phyloP scores from a whole-genome alignment of 352 stramenopile species.

The Phytophthora podocarpi region DNA sequence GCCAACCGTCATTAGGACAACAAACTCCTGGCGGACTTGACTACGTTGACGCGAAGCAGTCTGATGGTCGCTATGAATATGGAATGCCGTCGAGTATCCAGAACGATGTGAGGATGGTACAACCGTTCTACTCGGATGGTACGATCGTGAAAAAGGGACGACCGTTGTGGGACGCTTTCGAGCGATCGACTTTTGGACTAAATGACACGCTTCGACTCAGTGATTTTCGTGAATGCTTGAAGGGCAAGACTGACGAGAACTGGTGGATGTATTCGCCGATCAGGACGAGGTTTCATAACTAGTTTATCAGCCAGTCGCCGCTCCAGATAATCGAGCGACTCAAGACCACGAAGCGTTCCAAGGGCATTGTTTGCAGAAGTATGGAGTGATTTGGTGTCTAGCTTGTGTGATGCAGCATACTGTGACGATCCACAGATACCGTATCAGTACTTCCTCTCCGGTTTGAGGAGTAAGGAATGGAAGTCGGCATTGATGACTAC shows the following conservation, averaged over 20 bases:
- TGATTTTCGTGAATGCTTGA: neutral
- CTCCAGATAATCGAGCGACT: neutral
- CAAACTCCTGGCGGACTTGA: no score
- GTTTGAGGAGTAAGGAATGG: neutral
- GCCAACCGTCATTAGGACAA: no score
- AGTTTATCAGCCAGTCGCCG: neutral
- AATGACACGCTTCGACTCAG: neutral
- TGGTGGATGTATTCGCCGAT: neutral
- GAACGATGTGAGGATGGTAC: no score
- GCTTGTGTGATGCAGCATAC: neutral
- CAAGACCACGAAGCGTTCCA: neutral
- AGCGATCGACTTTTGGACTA: neutral
- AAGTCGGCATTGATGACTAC: neutral
- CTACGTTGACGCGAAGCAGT: no score
- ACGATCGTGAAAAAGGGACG: neutral
- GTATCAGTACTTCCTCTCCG: neutral
- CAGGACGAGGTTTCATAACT: neutral
- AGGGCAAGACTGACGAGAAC: neutral
- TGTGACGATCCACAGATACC: neutral
- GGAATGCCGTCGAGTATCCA: no score
- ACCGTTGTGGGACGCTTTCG: neutral
- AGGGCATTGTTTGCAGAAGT: neutral
- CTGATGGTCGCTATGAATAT: no score
- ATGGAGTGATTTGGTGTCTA: neutral
- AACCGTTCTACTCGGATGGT: neutral